A percentile compares a stretch with the other conserved stretches of the same genome.
Conservation (phyloP, 805 yeast genomes). For the Myxozyma monticola region DNA sequence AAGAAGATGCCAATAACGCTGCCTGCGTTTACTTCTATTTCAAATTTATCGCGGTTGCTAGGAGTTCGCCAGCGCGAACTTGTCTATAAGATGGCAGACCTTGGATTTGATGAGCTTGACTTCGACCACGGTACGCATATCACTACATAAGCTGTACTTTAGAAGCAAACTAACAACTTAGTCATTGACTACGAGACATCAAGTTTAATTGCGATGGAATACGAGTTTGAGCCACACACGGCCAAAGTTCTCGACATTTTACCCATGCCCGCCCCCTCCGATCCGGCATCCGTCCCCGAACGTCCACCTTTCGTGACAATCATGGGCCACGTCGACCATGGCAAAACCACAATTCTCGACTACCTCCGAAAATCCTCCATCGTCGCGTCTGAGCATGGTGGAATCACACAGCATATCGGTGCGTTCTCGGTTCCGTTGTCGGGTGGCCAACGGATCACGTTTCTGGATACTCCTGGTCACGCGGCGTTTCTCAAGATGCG, state of each 20-base stretch:
- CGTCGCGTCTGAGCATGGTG: constrained; percentile 86
- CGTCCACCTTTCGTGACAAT: constrained; percentile 95
- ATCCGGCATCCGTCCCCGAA: constrained; percentile 50
- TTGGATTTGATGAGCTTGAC: constrained; percentile 68
- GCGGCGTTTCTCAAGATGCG: constrained; percentile 96
- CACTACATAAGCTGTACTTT: neutral
- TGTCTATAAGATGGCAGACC: constrained; percentile 54
- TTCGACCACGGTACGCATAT: constrained; percentile 60
- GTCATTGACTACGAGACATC: constrained; percentile 84
- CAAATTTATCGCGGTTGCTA: constrained; percentile 73
- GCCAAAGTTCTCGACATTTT: constrained; percentile 35
- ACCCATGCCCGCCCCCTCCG: constrained; percentile 44
- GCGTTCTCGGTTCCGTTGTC: constrained; percentile 90
- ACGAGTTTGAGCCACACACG: constrained; percentile 60
- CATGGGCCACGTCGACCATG: constrained; percentile 99
- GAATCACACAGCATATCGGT: constrained; percentile 97
- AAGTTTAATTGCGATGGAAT: constrained; percentile 82
- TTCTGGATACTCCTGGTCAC: constrained; percentile 97
- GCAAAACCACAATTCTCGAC: constrained; percentile 92
- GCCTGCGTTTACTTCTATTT: constrained; percentile 53
- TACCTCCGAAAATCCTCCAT: constrained; percentile 79
- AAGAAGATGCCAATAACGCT: no score
- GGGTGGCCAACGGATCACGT: constrained; percentile 69
- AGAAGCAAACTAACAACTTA: neutral
- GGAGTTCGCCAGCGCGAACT: constrained; percentile 64